Conservation (phyloP, 78 protist species). For the Pigoraptor vietnamica region DNA sequence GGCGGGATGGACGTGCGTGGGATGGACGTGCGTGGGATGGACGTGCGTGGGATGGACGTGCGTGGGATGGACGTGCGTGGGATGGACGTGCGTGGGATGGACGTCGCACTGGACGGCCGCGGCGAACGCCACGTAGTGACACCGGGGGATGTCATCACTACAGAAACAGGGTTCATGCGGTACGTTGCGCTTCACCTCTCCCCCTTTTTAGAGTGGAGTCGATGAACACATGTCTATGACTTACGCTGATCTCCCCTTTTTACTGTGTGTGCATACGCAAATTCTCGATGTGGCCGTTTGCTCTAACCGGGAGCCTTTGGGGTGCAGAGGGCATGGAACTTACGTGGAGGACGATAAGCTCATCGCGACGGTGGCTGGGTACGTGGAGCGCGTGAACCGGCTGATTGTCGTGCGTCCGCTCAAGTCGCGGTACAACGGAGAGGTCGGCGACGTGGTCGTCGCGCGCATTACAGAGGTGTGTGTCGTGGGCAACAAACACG, state of each 20-base stretch:
- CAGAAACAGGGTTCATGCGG: neutral
- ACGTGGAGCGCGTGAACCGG: constrained; percentile 66
- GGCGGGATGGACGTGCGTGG: no score
- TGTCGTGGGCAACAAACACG: no score
- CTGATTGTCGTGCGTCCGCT: constrained; percentile 62
- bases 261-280: neutral
- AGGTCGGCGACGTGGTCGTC: constrained; percentile 84
- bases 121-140: neutral
- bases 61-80: no score
- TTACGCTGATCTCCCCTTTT: neutral
- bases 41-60: no score
- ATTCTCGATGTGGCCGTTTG: no score
- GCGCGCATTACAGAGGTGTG: constrained; percentile 47
- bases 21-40: no score
- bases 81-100: no score
- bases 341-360: constrained; percentile 5
- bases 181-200: neutral
- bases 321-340: constrained; percentile 31
- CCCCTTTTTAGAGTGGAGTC: no score
- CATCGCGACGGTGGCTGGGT: constrained; percentile 61
- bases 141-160: neutral
- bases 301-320: no score
- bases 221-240: no score
- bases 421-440: constrained; percentile 61
- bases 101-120: no score